Conservation (phyloP, 1,284 basidiomycete genomes). For the Laetiporus sulphureus region DNA sequence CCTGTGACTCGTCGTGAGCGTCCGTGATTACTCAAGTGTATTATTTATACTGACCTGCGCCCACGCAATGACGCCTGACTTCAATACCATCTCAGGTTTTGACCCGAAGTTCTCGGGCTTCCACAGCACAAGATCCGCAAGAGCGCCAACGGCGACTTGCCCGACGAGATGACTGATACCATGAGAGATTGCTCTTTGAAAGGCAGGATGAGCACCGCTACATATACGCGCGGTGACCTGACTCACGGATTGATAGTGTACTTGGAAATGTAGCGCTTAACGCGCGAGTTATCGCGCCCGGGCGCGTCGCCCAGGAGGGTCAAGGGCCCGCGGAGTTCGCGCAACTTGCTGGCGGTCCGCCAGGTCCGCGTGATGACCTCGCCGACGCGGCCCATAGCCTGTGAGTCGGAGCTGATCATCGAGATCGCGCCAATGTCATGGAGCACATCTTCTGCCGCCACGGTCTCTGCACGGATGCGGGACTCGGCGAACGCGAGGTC, state of each 20-base stretch:
- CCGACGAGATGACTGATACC: constrained; percentile 89
- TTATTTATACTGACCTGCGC: constrained; percentile 52
- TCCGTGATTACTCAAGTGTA: neutral
- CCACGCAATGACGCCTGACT: constrained; percentile 92
- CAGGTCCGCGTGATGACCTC: constrained; percentile 93
- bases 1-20: constrained; percentile 34
- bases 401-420: constrained; percentile 94
- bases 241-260: constrained; percentile 97
- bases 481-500: constrained; percentile 97
- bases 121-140: constrained; percentile 96
- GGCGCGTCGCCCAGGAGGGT: constrained; percentile 53
- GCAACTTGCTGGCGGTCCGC: constrained; percentile 97
- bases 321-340: constrained; percentile 70
- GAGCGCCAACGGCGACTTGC: constrained; percentile 73
- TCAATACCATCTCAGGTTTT: constrained; percentile 89
- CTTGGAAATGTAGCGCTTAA: constrained; percentile 94
- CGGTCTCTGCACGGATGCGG: constrained; percentile 93
- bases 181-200: constrained; percentile 93
- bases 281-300: constrained; percentile 85
- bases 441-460: constrained; percentile 96
- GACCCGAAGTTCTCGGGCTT: constrained; percentile 89
- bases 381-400: constrained; percentile 97
- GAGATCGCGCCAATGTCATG: constrained; percentile 94
- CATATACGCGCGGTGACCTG: neutral
- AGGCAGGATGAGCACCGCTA: neutral